Evolutionary conservation across 176 grass and related monocot genomes (phyloP).

Genomic region (Triticum urartu): DNA sequence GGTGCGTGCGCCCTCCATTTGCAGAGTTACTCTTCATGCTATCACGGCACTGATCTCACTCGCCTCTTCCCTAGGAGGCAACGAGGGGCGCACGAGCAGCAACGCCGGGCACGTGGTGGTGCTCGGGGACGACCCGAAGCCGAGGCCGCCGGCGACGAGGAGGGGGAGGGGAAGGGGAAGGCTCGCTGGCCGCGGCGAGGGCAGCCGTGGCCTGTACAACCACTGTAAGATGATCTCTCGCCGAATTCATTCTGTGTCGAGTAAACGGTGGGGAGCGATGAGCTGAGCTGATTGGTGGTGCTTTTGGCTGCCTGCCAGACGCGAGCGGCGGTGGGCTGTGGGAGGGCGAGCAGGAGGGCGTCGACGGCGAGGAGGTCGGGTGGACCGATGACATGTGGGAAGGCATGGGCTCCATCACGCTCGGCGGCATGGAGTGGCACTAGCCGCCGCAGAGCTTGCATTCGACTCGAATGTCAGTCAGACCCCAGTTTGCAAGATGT

Average conservation of each 20-base stretch:
- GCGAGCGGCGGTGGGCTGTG: constrained; percentile 72
- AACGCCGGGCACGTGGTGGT: constrained; percentile 44
- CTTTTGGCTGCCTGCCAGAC: constrained; percentile 52
- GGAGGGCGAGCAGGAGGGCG: constrained; percentile 72
- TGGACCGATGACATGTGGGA: constrained; percentile 85
- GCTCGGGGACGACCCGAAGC: constrained; percentile 77
- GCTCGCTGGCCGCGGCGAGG: neutral
- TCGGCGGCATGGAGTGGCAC: constrained; percentile 84
- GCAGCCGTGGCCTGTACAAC: constrained; percentile 61
- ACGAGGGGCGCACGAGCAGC: neutral
- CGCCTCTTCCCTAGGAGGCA: constrained; percentile 6
- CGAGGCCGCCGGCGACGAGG: neutral
- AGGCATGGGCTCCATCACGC: constrained; percentile 69
- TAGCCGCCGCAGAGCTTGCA: constrained; percentile 11
- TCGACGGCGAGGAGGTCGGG: constrained; percentile 84
- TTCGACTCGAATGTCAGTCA: neutral
- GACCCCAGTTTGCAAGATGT: neutral
- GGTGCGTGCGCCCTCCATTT: constrained; percentile 44
- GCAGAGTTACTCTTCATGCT: neutral
- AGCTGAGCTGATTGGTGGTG: neutral
- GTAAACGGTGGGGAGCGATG: neutral
- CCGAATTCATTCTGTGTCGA: neutral
- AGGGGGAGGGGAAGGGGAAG: constrained; percentile 20
- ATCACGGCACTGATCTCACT: neutral
- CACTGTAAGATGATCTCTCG: constrained; percentile 69